These are phyloP conservation scores for Pestalotiopsis sp. DNA, from an alignment of 2,329 filamentous ascomycete genomes.

Conservation along the genomic window DNA sequence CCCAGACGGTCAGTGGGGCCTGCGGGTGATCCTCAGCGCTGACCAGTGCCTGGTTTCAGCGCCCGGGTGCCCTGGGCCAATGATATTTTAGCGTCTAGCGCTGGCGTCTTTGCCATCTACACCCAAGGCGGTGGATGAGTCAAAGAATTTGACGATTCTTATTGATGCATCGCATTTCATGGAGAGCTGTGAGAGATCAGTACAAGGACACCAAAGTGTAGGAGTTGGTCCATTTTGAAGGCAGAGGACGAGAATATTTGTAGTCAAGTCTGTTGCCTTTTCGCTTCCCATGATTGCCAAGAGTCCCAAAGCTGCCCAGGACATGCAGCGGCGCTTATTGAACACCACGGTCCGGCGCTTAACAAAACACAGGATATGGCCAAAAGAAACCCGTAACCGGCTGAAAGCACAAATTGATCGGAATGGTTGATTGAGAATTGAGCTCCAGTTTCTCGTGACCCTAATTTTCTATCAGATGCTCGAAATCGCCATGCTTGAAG, in stretches of 20 bases:
- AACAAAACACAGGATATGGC: not conserved
- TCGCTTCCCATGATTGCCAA: not conserved
- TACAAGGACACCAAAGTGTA: no score
- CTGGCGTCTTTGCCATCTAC: not conserved
- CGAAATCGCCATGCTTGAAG: no score
- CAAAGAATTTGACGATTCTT: not conserved
- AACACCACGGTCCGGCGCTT: not conserved
- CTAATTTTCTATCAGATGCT: no score
- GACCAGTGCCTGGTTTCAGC: not conserved
- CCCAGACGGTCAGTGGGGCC: not conserved
- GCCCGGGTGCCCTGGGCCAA: not conserved
- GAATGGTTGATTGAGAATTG: not conserved
- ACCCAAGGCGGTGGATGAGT: not conserved
- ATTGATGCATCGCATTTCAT: not conserved
- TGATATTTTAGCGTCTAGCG: not conserved
- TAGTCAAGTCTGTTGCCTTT: not conserved
- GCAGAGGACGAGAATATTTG: not conserved
- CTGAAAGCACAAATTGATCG: not conserved
- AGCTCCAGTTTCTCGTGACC: no score
- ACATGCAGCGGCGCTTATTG: not conserved
- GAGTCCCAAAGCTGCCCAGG: not conserved
- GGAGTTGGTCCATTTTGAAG: no score
- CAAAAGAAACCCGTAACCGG: not conserved
- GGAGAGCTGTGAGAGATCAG: not conserved
- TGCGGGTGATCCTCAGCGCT: not conserved